Evolutionary conservation across 805 yeast species (phyloP), one percentile per base, ranked within the genome.

Genomic region (Kazachstania kunashirensis): DNA sequence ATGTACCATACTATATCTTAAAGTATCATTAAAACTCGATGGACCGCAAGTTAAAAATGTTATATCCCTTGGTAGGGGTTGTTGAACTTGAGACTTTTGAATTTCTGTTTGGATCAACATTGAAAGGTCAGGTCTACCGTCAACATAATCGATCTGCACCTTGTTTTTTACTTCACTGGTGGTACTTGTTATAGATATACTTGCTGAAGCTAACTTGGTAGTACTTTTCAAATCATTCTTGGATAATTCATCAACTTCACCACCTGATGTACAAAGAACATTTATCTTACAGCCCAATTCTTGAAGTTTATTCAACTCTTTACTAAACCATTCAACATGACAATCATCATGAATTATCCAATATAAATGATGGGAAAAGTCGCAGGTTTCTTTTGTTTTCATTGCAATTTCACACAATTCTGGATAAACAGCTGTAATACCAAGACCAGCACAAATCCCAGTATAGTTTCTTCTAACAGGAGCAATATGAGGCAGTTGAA

Each of bases 21-120:
- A 45, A 2, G 61, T 66, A 48, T 78, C 86, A 45, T 68, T 76
- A 68, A 77, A 68, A 5, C 54, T 36, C 24, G 74, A 68, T 33
- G 78, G 81, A 6, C 85, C 86, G 61, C 86, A 79, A 12, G 73
- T 62, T 27, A 77, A 61, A 29, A 79, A 66, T 0, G 72, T 71
- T n/a, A 68, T 52, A 3, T 77, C 61, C 0, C 75, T 70, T 1
- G 43, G 29, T 1, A 70, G 56, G 16, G 59, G 57, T 6, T 56
- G 36, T n/a, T 63, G 48, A 4, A 23, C 15, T 12, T 36, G 24
- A 17, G 31, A 17, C 10, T 11, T 17, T 6, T 10, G 8, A 5
- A 70, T 52, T 31, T 64, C 68, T 1, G 57, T 39, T 3, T 44
- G 39, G 0, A 77, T 62, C 3, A 74, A 39, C 3, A 49, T 48